Conservation (phyloP, 2,329 filamentous ascomycete species). For the Myriangium duriaei region DNA sequence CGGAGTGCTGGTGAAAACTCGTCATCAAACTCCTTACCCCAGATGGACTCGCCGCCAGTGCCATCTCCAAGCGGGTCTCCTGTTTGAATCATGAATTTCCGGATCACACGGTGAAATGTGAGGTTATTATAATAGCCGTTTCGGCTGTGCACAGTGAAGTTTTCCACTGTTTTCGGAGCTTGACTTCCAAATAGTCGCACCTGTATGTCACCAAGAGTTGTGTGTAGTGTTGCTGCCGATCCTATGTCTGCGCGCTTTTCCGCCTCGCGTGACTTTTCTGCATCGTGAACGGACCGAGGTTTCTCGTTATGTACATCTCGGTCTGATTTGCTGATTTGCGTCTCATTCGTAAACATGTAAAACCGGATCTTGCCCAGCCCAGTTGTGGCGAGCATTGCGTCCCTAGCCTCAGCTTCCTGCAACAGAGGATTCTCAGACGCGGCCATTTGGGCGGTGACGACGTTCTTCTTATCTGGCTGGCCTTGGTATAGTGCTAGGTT, state of each 20-base stretch:
- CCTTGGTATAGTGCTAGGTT: slow-evolving; percentile 87
- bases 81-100: slow-evolving; percentile 95
- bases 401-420: slow-evolving; percentile 78
- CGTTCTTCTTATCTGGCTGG: slow-evolving; percentile 81
- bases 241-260: slow-evolving; percentile 59
- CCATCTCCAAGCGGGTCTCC: slow-evolving; percentile 82
- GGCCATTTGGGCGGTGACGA: slow-evolving; percentile 94
- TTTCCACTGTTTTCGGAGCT: slow-evolving; percentile 89
- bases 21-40: slow-evolving; percentile 85
- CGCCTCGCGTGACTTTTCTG: slow-evolving; percentile 38
- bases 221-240: slow-evolving; percentile 75
- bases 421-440: slow-evolving; percentile 87
- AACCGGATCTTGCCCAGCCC: slow-evolving; percentile 81
- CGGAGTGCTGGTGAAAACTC: slow-evolving; percentile 73
- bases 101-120: slow-evolving; percentile 93
- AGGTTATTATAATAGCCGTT: slow-evolving; percentile 94
- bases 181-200: slow-evolving; percentile 86
- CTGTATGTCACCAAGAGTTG: slow-evolving; percentile 85
- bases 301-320: slow-evolving; percentile 94
- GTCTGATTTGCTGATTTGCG: slow-evolving; percentile 66
- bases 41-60: slow-evolving; percentile 82
- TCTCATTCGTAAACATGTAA: slow-evolving; percentile 95
- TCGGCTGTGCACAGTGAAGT: slow-evolving; percentile 85
- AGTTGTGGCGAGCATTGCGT: slow-evolving; percentile 78
- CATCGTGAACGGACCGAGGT: slow-evolving; percentile 49